A percentile compares a stretch with the other conserved stretches of the same genome.
phyloP scores from a whole-genome alignment of 1,284 basidiomycete species.

The Tilletia setariae region DNA sequence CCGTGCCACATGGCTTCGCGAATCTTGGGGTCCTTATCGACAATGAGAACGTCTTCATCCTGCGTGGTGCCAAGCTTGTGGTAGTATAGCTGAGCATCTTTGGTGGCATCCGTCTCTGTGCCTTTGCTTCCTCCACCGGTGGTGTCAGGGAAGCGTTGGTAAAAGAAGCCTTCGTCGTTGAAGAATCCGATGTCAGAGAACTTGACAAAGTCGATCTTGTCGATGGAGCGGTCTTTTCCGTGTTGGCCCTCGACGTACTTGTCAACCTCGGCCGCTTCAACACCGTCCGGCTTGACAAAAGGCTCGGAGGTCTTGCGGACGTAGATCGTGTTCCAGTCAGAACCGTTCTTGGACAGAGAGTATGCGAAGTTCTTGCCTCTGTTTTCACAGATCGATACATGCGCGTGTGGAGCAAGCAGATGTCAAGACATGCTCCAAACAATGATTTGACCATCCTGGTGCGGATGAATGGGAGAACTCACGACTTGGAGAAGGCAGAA shows the following conservation, averaged over 20 bases:
- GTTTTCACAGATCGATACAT: not conserved
- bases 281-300: conserved; percentile 29
- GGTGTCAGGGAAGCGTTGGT: conserved; percentile 44
- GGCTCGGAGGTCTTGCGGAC: conserved; percentile 42
- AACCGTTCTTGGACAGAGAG: conserved; percentile 47
- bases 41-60: conserved; percentile 43
- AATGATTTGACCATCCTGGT: not conserved
- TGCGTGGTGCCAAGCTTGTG: conserved; percentile 47
- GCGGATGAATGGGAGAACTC: not conserved
- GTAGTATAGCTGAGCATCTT: conserved; percentile 50
- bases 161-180: conserved; percentile 52
- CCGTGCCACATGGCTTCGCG: conserved; percentile 45
- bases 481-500: conserved; percentile 42
- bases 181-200: conserved; percentile 44
- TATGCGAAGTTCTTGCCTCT: conserved; percentile 46
- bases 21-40: conserved; percentile 40
- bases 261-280: conserved; percentile 25
- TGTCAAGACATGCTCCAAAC: not conserved
- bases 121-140: conserved; percentile 40
- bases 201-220: conserved; percentile 47
- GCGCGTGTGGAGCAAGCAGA: no score
- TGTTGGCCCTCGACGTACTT: conserved; percentile 27
- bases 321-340: conserved; percentile 50
- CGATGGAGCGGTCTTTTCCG: conserved; percentile 40
- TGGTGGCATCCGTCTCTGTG: conserved; percentile 50